Conservation (phyloP, 495 filamentous ascomycete genomes). For the Acidiella bohemica region DNA sequence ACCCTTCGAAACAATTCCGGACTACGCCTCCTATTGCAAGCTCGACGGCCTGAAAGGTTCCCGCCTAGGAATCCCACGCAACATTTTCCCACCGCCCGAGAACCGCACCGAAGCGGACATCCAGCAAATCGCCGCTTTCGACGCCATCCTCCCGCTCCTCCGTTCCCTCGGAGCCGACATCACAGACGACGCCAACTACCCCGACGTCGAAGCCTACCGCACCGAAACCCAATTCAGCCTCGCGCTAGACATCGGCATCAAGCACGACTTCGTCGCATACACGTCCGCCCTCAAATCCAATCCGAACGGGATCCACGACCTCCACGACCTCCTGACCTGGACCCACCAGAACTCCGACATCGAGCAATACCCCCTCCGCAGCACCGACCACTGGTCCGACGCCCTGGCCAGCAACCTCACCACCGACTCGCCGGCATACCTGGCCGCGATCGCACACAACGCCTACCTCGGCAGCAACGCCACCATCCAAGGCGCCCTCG, state of each 20-base stretch:
- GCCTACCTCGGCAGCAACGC: constrained; percentile 22
- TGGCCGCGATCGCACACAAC: constrained; percentile 27
- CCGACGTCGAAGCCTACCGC: background rate
- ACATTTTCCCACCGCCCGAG: constrained; percentile 22
- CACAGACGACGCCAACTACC: background rate
- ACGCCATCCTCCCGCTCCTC: constrained; percentile 14
- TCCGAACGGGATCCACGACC: background rate
- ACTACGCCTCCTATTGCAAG: constrained; percentile 34
- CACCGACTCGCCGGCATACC: constrained; percentile 8
- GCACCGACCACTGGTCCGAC: constrained; percentile 25
- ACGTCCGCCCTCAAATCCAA: constrained; percentile 15
- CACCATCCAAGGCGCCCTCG: constrained; percentile 28
- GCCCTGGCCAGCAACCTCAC: constrained; percentile 25
- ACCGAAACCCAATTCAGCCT: background rate
- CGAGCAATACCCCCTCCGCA: constrained; percentile 9
- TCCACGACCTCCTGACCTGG: constrained; percentile 25
- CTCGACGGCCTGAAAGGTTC: constrained; percentile 25
- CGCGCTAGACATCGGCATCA: background rate
- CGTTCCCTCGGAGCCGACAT: background rate
- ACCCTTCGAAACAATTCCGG: constrained; percentile 30
- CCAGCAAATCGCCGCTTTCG: constrained; percentile 25
- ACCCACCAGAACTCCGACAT: constrained; percentile 21
- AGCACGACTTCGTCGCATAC: background rate
- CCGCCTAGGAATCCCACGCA: constrained; percentile 34
- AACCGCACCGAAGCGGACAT: constrained; percentile 15